These are phyloP conservation scores for Penicillium alfredii DNA, from an alignment of 495 filamentous ascomycete genomes.

Conservation along the genomic window DNA sequence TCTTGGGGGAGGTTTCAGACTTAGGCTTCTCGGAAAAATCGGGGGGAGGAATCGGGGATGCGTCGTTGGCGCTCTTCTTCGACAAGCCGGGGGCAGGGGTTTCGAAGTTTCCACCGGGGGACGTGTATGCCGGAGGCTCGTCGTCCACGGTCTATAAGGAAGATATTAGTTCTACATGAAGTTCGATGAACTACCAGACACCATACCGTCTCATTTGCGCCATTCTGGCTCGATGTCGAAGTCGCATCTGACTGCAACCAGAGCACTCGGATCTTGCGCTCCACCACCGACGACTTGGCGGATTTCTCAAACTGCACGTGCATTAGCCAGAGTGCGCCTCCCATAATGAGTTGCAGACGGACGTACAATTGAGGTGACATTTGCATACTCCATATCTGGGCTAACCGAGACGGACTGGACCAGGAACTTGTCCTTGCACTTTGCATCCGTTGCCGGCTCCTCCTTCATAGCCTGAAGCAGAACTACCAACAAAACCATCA, in stretches of 20 bases:
- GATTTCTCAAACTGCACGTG: constrained; percentile 56
- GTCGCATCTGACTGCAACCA: constrained; percentile 61
- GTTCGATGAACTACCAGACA: background rate
- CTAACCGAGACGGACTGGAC: constrained; percentile 89
- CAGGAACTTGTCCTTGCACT: constrained; percentile 96
- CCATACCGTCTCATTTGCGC: constrained; percentile 45
- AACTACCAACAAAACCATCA: constrained; percentile 48
- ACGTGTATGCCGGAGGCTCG: constrained; percentile 52
- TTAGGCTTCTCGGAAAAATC: background rate
- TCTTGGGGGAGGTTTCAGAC: too few relatives aligned
- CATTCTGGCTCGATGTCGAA: constrained; percentile 29
- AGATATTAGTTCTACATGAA: constrained; percentile 7
- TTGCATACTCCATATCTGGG: constrained; percentile 73
- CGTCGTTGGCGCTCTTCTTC: too few relatives aligned
- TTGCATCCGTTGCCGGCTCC: constrained; percentile 76
- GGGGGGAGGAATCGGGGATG: constrained; percentile 31
- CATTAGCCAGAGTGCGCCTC: constrained; percentile 15
- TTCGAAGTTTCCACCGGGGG: constrained; percentile 47
- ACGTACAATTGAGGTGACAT: constrained; percentile 73
- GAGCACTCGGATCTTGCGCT: constrained; percentile 93
- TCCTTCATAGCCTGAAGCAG: constrained; percentile 96
- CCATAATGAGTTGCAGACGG: background rate
- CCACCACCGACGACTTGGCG: constrained; percentile 71
- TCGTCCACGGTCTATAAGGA: constrained; percentile 26
- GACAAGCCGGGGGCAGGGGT: constrained; percentile 41